phyloP scores from a whole-genome alignment of 257 asterid species.

The Scutellaria galericulata region DNA sequence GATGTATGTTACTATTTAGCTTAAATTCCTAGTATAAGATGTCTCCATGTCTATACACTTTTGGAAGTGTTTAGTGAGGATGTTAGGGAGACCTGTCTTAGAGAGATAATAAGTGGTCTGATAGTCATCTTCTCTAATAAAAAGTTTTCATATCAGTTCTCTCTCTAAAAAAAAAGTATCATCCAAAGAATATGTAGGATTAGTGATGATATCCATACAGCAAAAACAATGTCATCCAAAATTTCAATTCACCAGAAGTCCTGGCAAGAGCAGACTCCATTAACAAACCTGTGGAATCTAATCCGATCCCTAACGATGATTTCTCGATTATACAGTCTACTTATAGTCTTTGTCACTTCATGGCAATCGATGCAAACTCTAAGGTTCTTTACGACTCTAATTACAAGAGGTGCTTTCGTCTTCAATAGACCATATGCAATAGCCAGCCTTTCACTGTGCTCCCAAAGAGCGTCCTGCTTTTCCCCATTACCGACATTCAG shows the following conservation, averaged over 20 bases:
- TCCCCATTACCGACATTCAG: slow-evolving; percentile 58
- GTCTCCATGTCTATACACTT: not conserved
- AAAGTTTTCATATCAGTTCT: not conserved
- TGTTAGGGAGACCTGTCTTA: not conserved
- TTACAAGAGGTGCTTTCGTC: slow-evolving; percentile 54
- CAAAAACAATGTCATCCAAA: slow-evolving; percentile 25
- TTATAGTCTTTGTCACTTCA: slow-evolving; percentile 67
- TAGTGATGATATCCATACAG: not conserved
- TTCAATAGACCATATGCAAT: slow-evolving; percentile 69
- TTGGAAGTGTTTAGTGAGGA: slow-evolving; percentile 8
- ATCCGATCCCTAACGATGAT: slow-evolving; percentile 68
- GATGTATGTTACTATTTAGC: not conserved
- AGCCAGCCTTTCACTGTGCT: slow-evolving; percentile 72
- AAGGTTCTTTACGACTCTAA: slow-evolving; percentile 67
- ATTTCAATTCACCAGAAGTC: slow-evolving; percentile 58
- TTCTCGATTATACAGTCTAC: slow-evolving; percentile 63
- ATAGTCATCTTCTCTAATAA: slow-evolving; percentile 24
- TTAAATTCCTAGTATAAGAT: not conserved
- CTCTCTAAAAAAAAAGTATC: not conserved
- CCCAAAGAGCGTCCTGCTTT: slow-evolving; percentile 65
- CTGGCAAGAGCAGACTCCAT: slow-evolving; percentile 66
- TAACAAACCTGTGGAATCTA: slow-evolving; percentile 60
- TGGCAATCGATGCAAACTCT: slow-evolving; percentile 70
- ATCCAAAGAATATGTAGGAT: not conserved
- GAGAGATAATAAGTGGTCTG: slow-evolving; percentile 3